These are phyloP conservation scores for Blakeslea trispora DNA, from an alignment of 371 early-diverging fungal species.

Conservation along the genomic window DNA sequence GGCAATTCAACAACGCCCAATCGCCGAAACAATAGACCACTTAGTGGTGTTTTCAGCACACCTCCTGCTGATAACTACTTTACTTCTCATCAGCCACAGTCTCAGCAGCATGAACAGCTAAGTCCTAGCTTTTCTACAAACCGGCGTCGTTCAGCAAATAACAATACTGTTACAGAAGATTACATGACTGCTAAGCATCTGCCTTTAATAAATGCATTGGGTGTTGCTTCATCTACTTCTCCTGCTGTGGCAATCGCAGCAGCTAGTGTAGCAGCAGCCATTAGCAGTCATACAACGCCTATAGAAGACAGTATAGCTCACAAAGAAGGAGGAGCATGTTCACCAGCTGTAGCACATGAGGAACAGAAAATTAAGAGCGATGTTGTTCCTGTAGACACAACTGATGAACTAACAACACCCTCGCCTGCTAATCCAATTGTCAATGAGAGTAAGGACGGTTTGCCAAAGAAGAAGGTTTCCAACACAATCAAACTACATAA, in stretches of 20 bases:
- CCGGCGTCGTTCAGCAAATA: constrained; percentile 3
- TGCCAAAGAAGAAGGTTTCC: constrained; percentile 9
- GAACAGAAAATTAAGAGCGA: not conserved
- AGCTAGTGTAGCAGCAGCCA: constrained; percentile 2
- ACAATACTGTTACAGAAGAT: constrained; percentile 2
- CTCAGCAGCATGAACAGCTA: not conserved
- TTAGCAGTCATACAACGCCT: not conserved
- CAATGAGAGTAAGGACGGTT: not conserved
- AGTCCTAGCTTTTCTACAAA: not conserved
- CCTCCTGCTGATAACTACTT: constrained; percentile 22
- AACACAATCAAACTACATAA: constrained; percentile 17
- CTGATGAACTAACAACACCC: not conserved
- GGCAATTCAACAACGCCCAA: not conserved
- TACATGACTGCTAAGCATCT: constrained; percentile 13
- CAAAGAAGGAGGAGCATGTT: not conserved
- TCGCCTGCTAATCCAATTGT: not conserved
- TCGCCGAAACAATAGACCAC: constrained; percentile 9
- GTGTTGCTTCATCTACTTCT: not conserved
- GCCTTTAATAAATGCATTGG: not conserved
- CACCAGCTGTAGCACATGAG: not conserved
- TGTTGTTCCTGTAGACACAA: not conserved
- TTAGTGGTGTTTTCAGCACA: constrained; percentile 29
- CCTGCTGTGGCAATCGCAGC: constrained; percentile 5
- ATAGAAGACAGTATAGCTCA: not conserved
- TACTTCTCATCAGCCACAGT: constrained; percentile 8